Conservation (phyloP, 768 basidiomycete genomes). For the Tephrocybe sp. region DNA sequence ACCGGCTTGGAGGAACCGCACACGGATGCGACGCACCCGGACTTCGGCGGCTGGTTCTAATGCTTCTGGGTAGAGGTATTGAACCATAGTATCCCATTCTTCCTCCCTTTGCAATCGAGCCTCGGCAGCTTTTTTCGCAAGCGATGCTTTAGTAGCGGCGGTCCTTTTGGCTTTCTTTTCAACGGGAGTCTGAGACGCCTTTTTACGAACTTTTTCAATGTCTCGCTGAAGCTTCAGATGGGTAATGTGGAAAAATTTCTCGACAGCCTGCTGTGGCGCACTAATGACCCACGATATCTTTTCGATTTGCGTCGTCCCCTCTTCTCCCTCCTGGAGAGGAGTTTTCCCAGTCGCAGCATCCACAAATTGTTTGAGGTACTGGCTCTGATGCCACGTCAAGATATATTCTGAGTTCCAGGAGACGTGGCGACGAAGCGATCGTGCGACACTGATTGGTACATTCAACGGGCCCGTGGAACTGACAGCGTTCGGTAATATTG, state of each 20-base stretch:
- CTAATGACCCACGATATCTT: slow-evolving; percentile 52
- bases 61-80: slow-evolving; percentile 50
- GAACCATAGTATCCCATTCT: slow-evolving; percentile 63
- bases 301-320: slow-evolving; percentile 33
- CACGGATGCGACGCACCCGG: slow-evolving; percentile 53
- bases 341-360: slow-evolving; percentile 39
- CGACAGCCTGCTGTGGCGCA: slow-evolving; percentile 50
- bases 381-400: slow-evolving; percentile 65
- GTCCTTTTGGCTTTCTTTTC: slow-evolving; percentile 32
- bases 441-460: slow-evolving; percentile 30
- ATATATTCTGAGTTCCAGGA: slow-evolving; percentile 65
- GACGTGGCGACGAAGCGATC: slow-evolving; percentile 52
- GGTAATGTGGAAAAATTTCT: slow-evolving; percentile 39
- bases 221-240: slow-evolving; percentile 38
- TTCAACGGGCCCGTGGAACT: slow-evolving; percentile 21
- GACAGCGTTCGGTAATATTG: slow-evolving; percentile 14
- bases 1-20: slow-evolving; percentile 58
- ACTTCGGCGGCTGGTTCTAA: slow-evolving; percentile 44
- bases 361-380: slow-evolving; percentile 55
- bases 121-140: slow-evolving; percentile 66
- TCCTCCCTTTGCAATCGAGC: slow-evolving; percentile 54
- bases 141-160: slow-evolving; percentile 45
- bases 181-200: slow-evolving; percentile 28
- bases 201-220: slow-evolving; percentile 39
- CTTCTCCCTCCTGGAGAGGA: slow-evolving; percentile 47